These are phyloP conservation scores for Cokeromyces recurvatus DNA, from an alignment of 371 early-diverging fungal species.

Conservation along the genomic window DNA sequence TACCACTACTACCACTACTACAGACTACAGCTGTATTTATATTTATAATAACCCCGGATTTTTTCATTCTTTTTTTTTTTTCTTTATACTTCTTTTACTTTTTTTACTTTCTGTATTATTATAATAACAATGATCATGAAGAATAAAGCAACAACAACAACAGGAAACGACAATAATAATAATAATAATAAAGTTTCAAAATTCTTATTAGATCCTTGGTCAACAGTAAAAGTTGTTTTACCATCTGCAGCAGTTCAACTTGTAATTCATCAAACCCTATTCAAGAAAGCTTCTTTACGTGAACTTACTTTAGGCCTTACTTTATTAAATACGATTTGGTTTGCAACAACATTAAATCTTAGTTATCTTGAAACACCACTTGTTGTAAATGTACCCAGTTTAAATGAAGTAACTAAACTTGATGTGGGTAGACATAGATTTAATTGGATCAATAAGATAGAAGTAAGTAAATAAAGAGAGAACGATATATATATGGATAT, in stretches of 20 bases:
- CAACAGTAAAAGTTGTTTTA: constrained; percentile 21
- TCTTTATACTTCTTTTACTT: background rate
- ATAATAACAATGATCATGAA: too few relatives aligned
- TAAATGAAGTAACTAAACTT: constrained; percentile 15
- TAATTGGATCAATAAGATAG: constrained; percentile 27
- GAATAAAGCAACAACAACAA: too few relatives aligned
- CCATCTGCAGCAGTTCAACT: constrained; percentile 22
- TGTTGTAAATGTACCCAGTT: constrained; percentile 11
- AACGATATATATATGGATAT: too few relatives aligned
- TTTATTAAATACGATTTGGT: constrained; percentile 19
- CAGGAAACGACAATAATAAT: too few relatives aligned
- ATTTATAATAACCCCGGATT: too few relatives aligned
- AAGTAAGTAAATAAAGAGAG: constrained; percentile 11
- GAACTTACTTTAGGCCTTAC: constrained; percentile 23
- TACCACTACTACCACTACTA: too few relatives aligned
- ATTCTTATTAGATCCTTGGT: constrained; percentile 27
- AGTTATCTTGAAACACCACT: constrained; percentile 24
- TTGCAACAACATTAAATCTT: constrained; percentile 20
- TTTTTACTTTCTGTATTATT: background rate
- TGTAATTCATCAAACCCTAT: constrained; percentile 15
- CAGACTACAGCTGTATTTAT: too few relatives aligned
- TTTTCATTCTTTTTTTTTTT: background rate
- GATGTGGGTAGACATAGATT: constrained; percentile 25
- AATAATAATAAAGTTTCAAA: constrained; percentile 12
- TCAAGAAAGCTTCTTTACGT: constrained; percentile 23